Conservation (phyloP, 78 protist species). For the Salpingoeca rosetta region DNA sequence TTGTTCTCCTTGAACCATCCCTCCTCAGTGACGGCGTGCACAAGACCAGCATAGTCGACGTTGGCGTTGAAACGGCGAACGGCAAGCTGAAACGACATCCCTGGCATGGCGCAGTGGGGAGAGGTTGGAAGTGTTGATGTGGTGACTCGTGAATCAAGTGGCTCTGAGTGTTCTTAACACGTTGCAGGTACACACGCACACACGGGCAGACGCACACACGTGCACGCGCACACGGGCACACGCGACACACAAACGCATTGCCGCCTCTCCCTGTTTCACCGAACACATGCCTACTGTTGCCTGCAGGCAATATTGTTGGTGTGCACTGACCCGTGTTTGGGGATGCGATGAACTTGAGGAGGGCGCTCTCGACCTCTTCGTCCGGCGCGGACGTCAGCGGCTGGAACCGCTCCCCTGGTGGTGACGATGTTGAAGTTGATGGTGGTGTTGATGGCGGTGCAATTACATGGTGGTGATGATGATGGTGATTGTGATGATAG, state of each 20-base stretch:
- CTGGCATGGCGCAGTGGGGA: not conserved
- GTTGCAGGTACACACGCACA: too few species aligned
- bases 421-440: too few species aligned
- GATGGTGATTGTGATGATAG: too few species aligned
- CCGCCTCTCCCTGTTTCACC: not conserved
- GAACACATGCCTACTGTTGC: not conserved
- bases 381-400: not conserved
- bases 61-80: constrained; percentile 32
- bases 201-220: too few species aligned
- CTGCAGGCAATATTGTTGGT: not conserved
- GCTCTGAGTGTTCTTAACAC: not conserved
- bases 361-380: not conserved
- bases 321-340: not conserved
- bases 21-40: not conserved
- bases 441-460: too few species aligned
- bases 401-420: not conserved
- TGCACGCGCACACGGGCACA: too few species aligned
- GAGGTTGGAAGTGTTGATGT: not conserved
- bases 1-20: not conserved
- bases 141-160: not conserved
- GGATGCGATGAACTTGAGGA: not conserved
- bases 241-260: not conserved
- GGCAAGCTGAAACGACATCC: constrained; percentile 17
- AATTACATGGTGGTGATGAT: too few species aligned
- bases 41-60: constrained; percentile 42